These are phyloP conservation scores for Chrysosporium queenslandicum DNA, from an alignment of 2,329 filamentous ascomycete genomes.

Conservation along the genomic window DNA sequence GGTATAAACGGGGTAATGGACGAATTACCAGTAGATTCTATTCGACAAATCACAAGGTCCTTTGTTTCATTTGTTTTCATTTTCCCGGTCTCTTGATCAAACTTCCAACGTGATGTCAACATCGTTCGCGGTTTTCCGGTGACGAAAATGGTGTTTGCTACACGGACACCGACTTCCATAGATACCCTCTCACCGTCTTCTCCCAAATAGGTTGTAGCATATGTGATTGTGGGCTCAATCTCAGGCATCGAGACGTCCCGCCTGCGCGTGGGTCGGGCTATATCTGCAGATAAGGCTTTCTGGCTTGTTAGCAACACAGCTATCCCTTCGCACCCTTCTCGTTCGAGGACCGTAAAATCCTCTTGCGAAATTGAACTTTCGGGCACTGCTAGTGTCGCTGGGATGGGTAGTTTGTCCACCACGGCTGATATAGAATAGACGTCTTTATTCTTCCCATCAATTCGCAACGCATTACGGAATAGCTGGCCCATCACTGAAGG, in stretches of 20 bases:
- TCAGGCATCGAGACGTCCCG: constrained; percentile 26
- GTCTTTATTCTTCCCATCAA: constrained; percentile 4
- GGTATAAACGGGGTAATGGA: constrained; percentile 24
- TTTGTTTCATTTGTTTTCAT: constrained; percentile 22
- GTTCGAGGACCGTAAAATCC: neutral
- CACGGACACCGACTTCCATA: constrained; percentile 32
- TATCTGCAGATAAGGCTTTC: constrained; percentile 25
- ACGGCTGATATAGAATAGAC: constrained; percentile 29
- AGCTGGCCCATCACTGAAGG: constrained; percentile 25
- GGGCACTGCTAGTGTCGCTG: neutral
- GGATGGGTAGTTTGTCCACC: constrained; percentile 29
- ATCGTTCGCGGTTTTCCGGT: constrained; percentile 36
- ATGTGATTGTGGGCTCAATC: constrained; percentile 24
- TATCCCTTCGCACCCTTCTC: constrained; percentile 27
- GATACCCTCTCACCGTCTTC: constrained; percentile 12
- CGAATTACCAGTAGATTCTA: constrained; percentile 19
- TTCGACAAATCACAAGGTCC: constrained; percentile 27
- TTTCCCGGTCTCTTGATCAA: constrained; percentile 18
- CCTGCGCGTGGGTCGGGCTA: constrained; percentile 22
- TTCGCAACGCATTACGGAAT: constrained; percentile 17
- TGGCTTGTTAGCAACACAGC: constrained; percentile 25
- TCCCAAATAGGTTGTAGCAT: constrained; percentile 20
- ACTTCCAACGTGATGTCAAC: constrained; percentile 29
- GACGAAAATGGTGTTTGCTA: constrained; percentile 35
- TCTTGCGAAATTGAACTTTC: neutral